Base-by-base conservation (phyloP, 1,139 yeast species). In the Blastobotrys illinoisensis region DNA sequence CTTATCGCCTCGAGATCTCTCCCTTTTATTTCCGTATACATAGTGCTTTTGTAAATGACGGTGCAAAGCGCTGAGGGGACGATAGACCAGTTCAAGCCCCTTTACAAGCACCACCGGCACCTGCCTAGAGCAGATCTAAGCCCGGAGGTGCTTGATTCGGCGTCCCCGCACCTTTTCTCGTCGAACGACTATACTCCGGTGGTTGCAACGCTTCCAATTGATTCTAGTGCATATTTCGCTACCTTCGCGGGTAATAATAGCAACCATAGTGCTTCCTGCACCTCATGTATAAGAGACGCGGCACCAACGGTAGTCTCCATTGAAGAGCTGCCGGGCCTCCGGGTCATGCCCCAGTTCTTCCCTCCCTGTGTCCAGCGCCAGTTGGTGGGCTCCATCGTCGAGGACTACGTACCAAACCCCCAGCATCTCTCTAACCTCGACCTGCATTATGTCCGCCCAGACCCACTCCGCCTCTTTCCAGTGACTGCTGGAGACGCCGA, bases 351-450 rank as follows among this genome's bases (percentile, higher is more conserved):
- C 6, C 57, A 58, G 1, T 49, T 64, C 26, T 47, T 72, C 4
- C 61, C 70, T 0, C 56, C 59, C 0, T 55, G 52, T 1, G 64
- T 66, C 7, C 77, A 74, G 56, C 60, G 57, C 3, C 54, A 58
- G 48, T 56, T 74, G 26, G 61, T 71, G 1, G 60, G 57, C 9
- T 66, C 67, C 45, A 63, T 69, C 1, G 53, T 71, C 2, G 64
- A 62, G 40, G 70, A 69, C 9, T 71, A 71, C 52, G 59, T 74
- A n/a, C 71, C 70, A 1, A 66, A 66, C 19, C 56, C 58, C 18
- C 60, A 60, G 46, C 77, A 74, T 55, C 57, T 62, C 40, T 69
- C 74, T 20, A 74, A 74, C 54, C 63, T 74, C 18, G 73, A 70
- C 47, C 65, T 70, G 13, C 71, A 70, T 48, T 71, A 71, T 54